Base-by-base conservation (phyloP, 495 filamentous ascomycete species). In the Glarea lozoyensis region DNA sequence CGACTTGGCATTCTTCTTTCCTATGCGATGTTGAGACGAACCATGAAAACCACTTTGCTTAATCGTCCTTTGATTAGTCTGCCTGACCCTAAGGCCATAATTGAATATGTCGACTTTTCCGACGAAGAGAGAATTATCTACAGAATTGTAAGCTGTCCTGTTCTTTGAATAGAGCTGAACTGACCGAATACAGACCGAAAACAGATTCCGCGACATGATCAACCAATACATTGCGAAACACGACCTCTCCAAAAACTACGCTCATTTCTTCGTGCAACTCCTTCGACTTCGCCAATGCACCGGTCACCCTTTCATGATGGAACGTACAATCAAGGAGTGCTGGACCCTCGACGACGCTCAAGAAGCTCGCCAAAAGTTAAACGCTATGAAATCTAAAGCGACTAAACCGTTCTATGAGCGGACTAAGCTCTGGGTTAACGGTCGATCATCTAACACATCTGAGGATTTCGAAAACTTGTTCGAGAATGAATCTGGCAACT, bases 61-160 rank as follows among this genome's bases (percentile, higher is more conserved):
- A 62, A 66, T 13, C 53, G 60, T 1, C 73, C 75, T 1, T 65
- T 86, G 3, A 45, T 86, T 2, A 63, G 63, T 3, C 60, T 84
- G 0, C 81, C 81, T 0, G 44, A 56, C 1, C 53, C 48, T 11
- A 53, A 69, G 17, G 53, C 48, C 0, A 24, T 42, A 10, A 33
- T 51, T 20, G 2, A 29, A 21, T 48, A 42, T 31, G 19, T 55
- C 15, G 4, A 42, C 9, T 56, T 56, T 25, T 56, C 66, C 11
- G 12, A 17, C 0, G 49, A 68, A 43, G 46, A 49, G n/a, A 65
- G 56, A 0, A 38, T 67, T 0, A 62, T 75, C 1, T 76, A 82
- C 50, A 46, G 59, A 5, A 50, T 81, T 17, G 79, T 81, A 41
- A 56, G 34, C 39, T 44, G 35, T 1, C 55, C 52, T 24, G 51